Base-by-base conservation (phyloP, 345 rosid genomes). In the Salix caprea region DNA sequence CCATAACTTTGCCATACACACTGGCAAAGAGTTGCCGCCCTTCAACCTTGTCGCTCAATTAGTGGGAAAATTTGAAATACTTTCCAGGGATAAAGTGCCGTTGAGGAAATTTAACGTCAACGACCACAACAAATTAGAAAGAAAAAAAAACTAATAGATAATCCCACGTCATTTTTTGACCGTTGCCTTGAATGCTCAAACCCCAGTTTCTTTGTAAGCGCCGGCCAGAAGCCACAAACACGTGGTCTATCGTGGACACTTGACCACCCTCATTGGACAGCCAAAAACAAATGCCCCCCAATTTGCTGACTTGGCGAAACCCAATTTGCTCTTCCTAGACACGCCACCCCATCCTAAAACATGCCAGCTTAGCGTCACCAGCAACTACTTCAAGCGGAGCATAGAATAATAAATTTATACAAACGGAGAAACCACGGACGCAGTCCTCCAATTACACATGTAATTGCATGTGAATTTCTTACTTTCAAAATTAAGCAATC, bases 161-260 rank as follows among this genome's bases (percentile, higher is more conserved):
- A 42, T 32, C 62, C 80, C 65, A 71, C 80, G 71, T 65, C 72
- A 71, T 32, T 62, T 44, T 48, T 14, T 64, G 71, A 69, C 79
- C 74, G 79, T 70, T 61, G 24, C 74, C 24, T 40, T 3, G 42
- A 15, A 24, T 28, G 44, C 15, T 2, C 9, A 5, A 8, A 5
- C 30, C 18, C 24, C 23, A 36, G 36, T 5, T 19, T 32, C 28
- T 23, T 21, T 7, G 18, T 44, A 0, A 19, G 28, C 42, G 77
- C 77, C 65, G 48, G 40, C 30, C 21, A 18, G 73, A 37, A 56
- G 68, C 73, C 60, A 42, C 54, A 12, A 19, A 21, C 60, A 21
- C 65, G 36, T 23, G 65, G 34, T 14, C 44, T 14, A 32, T 23
- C 15, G 10, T 11, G 24, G 23, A 12, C 62, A 8, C 46, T 21